phyloP scores from a whole-genome alignment of 306 rosid genomes.

The Myrica gale region DNA sequence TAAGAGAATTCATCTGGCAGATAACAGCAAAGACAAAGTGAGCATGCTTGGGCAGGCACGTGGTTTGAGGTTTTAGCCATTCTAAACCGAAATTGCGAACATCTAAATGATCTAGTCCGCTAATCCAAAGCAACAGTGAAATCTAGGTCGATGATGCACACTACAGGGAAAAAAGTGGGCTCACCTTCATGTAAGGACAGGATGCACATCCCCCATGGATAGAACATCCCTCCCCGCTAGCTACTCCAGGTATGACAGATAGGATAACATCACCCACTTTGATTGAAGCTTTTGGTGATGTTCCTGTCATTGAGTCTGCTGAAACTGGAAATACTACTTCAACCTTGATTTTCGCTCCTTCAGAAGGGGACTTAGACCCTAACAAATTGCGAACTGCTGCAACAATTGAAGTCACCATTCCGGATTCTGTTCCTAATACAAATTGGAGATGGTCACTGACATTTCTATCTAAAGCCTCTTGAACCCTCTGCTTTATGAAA shows the following conservation, averaged over 20 bases:
- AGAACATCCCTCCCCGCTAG: constrained; percentile 94
- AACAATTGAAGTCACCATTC: constrained; percentile 94
- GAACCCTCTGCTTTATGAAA: constrained; percentile 80
- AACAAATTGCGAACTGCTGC: constrained; percentile 72
- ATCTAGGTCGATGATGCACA: constrained; percentile 10
- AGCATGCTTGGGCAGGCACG: background rate
- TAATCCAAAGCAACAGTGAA: constrained; percentile 12
- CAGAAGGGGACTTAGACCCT: constrained; percentile 43
- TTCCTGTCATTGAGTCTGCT: constrained; percentile 71
- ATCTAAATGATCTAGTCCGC: background rate
- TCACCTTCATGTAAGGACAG: constrained; percentile 98
- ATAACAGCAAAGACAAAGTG: constrained; percentile 9
- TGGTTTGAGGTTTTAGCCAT: background rate
- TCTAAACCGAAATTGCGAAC: background rate
- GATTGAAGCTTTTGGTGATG: constrained; percentile 51
- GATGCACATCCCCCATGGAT: constrained; percentile 96
- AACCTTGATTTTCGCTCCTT: constrained; percentile 56
- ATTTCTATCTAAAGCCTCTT: constrained; percentile 80
- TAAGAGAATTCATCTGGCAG: constrained; percentile 87
- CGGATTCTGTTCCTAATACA: constrained; percentile 92
- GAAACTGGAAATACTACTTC: constrained; percentile 97
- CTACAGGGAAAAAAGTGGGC: background rate
- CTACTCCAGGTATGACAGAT: constrained; percentile 81
- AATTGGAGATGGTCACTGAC: constrained; percentile 81
- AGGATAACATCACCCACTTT: constrained; percentile 47